A percentile compares a stretch with the other conserved stretches of the same genome.
Evolutionary conservation across 208 protist species (phyloP).

Genomic region (Trichomonas gallinae): DNA sequence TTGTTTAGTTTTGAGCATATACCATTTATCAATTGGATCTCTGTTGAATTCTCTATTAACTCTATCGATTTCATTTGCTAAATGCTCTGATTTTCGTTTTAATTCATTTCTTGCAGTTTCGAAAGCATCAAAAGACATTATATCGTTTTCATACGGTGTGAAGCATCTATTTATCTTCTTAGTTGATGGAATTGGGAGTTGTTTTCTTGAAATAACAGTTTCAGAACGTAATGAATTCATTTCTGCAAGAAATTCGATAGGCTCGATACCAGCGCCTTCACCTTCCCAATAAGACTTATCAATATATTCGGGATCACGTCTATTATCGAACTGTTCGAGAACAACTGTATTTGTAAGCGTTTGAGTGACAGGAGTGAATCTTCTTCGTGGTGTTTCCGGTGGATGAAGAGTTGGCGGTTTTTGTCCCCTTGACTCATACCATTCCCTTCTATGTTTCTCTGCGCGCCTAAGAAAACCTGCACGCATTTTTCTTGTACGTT

Average conservation of each 20-base stretch:
- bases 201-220: not conserved
- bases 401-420: not conserved
- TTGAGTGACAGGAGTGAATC: not conserved
- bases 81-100: not conserved
- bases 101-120: not conserved
- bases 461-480: not conserved
- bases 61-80: not conserved
- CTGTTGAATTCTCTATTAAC: not conserved
- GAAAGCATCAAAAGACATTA: slow-evolving; percentile 12
- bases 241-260: not conserved
- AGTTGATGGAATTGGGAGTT: not conserved
- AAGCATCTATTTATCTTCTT: not conserved
- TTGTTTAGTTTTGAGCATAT: not conserved
- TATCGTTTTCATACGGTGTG: not conserved
- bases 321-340: not conserved
- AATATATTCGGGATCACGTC: not conserved
- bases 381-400: not conserved
- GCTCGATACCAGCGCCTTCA: not conserved
- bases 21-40: not conserved
- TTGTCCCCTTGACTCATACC: not conserved
- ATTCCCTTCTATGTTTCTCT: not conserved
- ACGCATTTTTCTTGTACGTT: not conserved
- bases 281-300: not conserved
- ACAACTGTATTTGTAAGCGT: not conserved
- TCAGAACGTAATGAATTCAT: not conserved